Percentiles rank a stretch among this genome's conserved stretches.
Conservation (phyloP, 495 filamentous ascomycete species). For the Lepidopterella palustris region DNA sequence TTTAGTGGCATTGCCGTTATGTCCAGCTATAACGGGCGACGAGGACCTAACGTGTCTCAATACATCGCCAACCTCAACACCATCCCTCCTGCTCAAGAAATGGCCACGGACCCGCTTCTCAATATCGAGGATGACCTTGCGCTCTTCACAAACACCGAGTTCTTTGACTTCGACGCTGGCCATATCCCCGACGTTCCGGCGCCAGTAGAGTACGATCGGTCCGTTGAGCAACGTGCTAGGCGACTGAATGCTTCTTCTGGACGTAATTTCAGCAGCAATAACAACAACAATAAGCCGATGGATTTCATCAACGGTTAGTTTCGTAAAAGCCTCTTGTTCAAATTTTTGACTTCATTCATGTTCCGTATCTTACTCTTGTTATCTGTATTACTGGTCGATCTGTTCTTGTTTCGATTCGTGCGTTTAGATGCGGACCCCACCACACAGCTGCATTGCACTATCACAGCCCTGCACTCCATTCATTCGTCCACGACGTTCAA, state of each 20-base stretch:
- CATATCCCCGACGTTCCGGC: not conserved
- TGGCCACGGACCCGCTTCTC: constrained; percentile 47
- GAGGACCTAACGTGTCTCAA: constrained; percentile 75
- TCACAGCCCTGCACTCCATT: not conserved
- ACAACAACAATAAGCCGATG: constrained; percentile 14
- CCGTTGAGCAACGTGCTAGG: constrained; percentile 9
- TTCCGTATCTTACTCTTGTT: not conserved
- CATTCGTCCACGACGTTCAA: not conserved
- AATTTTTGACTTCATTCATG: not conserved
- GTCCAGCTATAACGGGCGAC: constrained; percentile 63
- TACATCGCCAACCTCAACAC: constrained; percentile 84
- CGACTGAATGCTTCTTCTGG: constrained; percentile 12
- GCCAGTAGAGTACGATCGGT: constrained; percentile 24
- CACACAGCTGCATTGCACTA: constrained; percentile 17
- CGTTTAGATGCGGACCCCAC: constrained; percentile 17
- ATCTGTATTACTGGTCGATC: constrained; percentile 12
- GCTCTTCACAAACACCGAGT: constrained; percentile 88
- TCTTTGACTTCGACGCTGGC: constrained; percentile 73
- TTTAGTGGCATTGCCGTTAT: constrained; percentile 37
- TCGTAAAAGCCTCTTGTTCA: not conserved
- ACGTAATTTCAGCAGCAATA: not conserved
- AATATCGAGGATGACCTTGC: constrained; percentile 70
- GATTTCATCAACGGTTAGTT: not conserved
- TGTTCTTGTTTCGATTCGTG: not conserved
- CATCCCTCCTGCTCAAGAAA: constrained; percentile 60